Percentiles rank a stretch among this genome's conserved stretches.
These are phyloP conservation scores for Suillus americanus DNA, from an alignment of 768 basidiomycete genomes.

Conservation along the genomic window DNA sequence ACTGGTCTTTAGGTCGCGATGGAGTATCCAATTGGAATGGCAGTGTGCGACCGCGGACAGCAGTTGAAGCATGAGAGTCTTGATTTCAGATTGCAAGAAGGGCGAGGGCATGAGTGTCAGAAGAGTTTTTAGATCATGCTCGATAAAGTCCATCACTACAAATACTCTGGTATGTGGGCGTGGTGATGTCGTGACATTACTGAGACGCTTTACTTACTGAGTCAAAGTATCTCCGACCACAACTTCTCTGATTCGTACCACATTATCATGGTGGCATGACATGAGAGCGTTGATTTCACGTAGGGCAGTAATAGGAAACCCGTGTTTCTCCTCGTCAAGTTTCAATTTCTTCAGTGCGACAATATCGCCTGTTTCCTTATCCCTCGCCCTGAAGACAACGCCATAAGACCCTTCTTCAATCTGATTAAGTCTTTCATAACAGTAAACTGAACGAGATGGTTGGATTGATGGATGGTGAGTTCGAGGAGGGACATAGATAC, in stretches of 20 bases:
- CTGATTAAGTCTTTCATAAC: conserved; percentile 92
- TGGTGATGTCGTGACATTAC: conserved; percentile 12
- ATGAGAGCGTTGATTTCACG: conserved; percentile 97
- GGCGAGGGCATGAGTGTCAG: conserved; percentile 94
- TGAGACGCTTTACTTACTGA: conserved; percentile 71
- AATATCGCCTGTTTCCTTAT: conserved; percentile 92
- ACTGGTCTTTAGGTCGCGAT: conserved; percentile 96
- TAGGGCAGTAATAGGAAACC: conserved; percentile 96
- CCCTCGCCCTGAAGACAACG: conserved; percentile 93
- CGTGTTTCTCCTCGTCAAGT: conserved; percentile 97
- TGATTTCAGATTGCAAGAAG: conserved; percentile 97
- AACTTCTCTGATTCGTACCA: conserved; percentile 95
- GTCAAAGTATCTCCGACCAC: conserved; percentile 98
- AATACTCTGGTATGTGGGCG: conserved; percentile 68
- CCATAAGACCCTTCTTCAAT: conserved; percentile 99
- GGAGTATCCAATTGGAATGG: conserved; percentile 96
- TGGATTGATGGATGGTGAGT: conserved; percentile 75
- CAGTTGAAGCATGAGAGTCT: conserved; percentile 92
- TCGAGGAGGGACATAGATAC: conserved; percentile 73
- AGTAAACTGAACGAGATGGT: conserved; percentile 91
- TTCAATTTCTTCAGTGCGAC: conserved; percentile 98
- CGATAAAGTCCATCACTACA: conserved; percentile 99
- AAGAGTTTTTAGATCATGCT: conserved; percentile 97
- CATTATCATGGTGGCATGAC: conserved; percentile 92
- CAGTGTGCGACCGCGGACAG: conserved; percentile 92